Evolutionary conservation across 176 grass and related monocot species (phyloP).

Genomic region (Carex kokanica): DNA sequence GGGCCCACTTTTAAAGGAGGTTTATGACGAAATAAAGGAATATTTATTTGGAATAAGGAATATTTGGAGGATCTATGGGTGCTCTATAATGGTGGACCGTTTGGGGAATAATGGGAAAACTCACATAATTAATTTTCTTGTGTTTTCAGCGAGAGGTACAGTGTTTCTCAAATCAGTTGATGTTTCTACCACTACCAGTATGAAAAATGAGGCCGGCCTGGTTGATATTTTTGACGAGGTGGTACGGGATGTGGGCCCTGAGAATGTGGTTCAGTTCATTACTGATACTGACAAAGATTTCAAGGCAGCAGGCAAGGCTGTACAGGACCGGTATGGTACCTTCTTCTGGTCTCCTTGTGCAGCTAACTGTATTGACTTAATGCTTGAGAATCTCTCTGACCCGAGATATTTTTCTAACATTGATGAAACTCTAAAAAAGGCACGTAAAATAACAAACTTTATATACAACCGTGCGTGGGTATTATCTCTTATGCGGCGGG

Average conservation of each 20-base stretch:
- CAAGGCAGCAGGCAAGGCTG: constrained; percentile 36
- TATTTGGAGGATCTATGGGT: constrained; percentile 35
- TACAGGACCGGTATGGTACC: constrained; percentile 36
- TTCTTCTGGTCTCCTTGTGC: constrained; percentile 51
- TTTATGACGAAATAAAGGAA: constrained; percentile 23
- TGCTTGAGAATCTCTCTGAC: constrained; percentile 37
- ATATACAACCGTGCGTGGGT: constrained; percentile 42
- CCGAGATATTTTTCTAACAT: constrained; percentile 36
- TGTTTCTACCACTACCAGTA: constrained; percentile 13
- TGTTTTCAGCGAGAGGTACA: constrained; percentile 37
- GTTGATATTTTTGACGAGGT: constrained; percentile 38
- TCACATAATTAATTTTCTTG: constrained; percentile 36
- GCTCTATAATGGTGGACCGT: constrained; percentile 30
- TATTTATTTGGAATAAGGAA: constrained; percentile 34
- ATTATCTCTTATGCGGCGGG: constrained; percentile 33
- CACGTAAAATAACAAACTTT: constrained; percentile 41
- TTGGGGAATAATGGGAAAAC: constrained; percentile 14
- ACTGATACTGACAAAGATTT: constrained; percentile 38
- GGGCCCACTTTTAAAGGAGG: constrained; percentile 28
- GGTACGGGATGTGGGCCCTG: constrained; percentile 38
- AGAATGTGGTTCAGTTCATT: constrained; percentile 43
- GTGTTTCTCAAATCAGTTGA: constrained; percentile 48
- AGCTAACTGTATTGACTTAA: constrained; percentile 41
- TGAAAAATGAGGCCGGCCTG: constrained; percentile 20
- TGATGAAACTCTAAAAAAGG: constrained; percentile 45